Evolutionary conservation across 441 rosid genomes (phyloP), one percentile per base, ranked within the genome.

Genomic region (Populus trichocarpa): DNA sequence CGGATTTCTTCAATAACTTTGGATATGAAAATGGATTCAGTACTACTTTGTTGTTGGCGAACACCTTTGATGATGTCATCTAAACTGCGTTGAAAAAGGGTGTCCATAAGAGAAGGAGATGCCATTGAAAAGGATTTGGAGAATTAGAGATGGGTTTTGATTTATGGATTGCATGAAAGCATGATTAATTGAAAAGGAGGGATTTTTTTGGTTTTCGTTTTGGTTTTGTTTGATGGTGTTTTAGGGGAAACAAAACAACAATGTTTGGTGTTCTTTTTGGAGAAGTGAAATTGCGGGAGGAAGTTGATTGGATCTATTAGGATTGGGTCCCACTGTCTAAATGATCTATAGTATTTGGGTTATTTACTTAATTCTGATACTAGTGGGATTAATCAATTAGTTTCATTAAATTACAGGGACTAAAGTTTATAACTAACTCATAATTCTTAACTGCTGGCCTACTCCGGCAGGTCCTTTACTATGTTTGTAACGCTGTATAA

Each of bases 21-120:
- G 66, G 66, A 61, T 10, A 61, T 61, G 66, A 22, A 61, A 61
- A 23, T 61, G 14, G 28, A 61, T 22, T 61, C 66, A 10, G 66
- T 61, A 61, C 26, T 61, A 61, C 26, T 61, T 22, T 61, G 83
- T 25, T 89, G 90, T 73, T 82, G 91, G 50, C 94, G 89, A 28
- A 87, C 72, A 11, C 87, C 90, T 83, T 89, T 91, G 85, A 90
- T 91, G 3, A 91, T 85, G 82, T 91, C 91, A 32, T 91, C 96
- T 36, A 91, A 84, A 73, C 82, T 85, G 36, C 92, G 91, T 69
- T 91, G 96, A 82, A 90, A 91, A 23, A 91, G 80, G 74, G 77
- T 78, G 75, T 90, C 96, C 91, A 88, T 89, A 11, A 91, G 83
- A 30, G 91, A 87, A 78, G 75, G 73, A 2, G 87, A 84, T 42